phyloP scores from a whole-genome alignment of 23 red algal species.

The Chondrus crispus region DNA sequence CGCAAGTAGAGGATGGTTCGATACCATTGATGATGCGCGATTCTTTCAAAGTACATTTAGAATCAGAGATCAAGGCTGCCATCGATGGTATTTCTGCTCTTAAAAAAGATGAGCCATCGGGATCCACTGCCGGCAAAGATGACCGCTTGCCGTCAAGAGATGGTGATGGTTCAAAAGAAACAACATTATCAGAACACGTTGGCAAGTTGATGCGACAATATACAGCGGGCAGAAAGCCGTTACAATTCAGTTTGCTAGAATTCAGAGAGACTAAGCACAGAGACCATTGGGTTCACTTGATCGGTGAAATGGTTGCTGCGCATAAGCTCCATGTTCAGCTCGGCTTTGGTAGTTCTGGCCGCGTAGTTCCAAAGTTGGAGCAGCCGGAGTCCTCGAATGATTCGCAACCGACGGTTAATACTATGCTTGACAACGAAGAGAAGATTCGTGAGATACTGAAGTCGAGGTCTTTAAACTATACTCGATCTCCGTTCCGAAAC shows the following conservation, averaged over 20 bases:
- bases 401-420: neutral
- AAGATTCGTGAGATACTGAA: neutral
- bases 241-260: conserved; percentile 67
- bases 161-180: neutral
- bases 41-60: conserved; percentile 49
- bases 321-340: conserved; percentile 62
- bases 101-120: neutral
- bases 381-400: conserved; percentile 16
- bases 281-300: conserved; percentile 52
- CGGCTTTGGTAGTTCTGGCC: conserved; percentile 58
- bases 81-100: conserved; percentile 30
- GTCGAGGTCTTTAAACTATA: conserved; percentile 4
- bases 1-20: conserved; percentile 19
- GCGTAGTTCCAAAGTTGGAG: neutral
- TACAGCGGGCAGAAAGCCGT: conserved; percentile 50
- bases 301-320: conserved; percentile 64
- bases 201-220: conserved; percentile 50
- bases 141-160: neutral
- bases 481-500: conserved; percentile 53
- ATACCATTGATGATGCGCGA: conserved; percentile 80
- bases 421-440: neutral
- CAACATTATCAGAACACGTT: conserved; percentile 52
- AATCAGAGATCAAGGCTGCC: conserved; percentile 45
- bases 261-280: conserved; percentile 59
- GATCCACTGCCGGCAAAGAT: neutral